Evolutionary conservation across 768 basidiomycete genomes (phyloP).

Genomic region (Chalciporus piperatus): DNA sequence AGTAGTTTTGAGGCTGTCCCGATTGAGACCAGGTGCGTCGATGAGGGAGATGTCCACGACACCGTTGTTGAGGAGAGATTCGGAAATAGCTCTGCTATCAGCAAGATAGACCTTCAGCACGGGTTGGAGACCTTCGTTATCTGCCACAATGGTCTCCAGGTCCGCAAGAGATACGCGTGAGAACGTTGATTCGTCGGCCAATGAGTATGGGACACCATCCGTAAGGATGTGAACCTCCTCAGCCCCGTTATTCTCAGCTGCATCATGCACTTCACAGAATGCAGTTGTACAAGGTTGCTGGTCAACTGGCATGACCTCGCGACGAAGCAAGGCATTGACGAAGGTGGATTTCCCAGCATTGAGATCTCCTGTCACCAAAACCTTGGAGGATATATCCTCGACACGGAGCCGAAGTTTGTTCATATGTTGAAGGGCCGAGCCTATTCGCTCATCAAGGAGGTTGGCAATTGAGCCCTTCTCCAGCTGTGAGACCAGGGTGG

Average conservation of each 20-base stretch:
- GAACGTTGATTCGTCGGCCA: conserved; percentile 73
- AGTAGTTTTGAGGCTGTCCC: conserved; percentile 92
- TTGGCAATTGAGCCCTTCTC: conserved; percentile 93
- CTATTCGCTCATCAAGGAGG: conserved; percentile 83
- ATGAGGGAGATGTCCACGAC: conserved; percentile 98
- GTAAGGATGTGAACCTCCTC: conserved; percentile 88
- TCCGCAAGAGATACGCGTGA: conserved; percentile 62
- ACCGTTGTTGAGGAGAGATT: conserved; percentile 91
- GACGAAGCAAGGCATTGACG: conserved; percentile 89
- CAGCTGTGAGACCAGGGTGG: conserved; percentile 82
- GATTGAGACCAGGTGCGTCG: conserved; percentile 96
- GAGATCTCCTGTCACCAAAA: conserved; percentile 96
- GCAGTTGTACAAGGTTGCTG: conserved; percentile 97
- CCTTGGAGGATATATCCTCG: conserved; percentile 89
- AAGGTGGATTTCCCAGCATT: conserved; percentile 99
- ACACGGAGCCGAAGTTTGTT: conserved; percentile 83
- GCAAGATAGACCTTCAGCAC: conserved; percentile 87
- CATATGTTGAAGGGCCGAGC: conserved; percentile 70
- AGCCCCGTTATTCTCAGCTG: conserved; percentile 69
- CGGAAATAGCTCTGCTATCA: conserved; percentile 72
- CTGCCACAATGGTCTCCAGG: conserved; percentile 74
- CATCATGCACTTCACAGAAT: conserved; percentile 96
- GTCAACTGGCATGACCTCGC: conserved; percentile 94
- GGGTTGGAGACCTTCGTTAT: conserved; percentile 51
- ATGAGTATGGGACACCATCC: conserved; percentile 64